Base-by-base conservation (phyloP, 164 flowering plant genomes). In the Chloranthus sessilifolius region DNA sequence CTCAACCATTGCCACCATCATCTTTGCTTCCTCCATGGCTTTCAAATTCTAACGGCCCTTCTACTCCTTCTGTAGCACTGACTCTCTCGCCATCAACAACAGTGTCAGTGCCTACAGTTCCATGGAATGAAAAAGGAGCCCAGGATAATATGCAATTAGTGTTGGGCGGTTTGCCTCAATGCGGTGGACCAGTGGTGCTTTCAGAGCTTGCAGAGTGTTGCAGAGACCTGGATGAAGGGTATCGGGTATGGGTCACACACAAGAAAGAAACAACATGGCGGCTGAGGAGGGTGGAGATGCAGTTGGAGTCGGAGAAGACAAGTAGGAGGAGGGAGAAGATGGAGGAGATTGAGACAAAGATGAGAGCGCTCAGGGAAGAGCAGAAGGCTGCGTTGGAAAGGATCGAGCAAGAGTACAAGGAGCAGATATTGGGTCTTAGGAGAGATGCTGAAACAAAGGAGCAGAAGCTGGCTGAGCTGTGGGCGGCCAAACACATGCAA, bases 221-320 rank as follows among this genome's bases (percentile, higher is more conserved):
- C 67, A 71, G 68, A 43, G 96, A 92, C 43, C 43, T 88, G 53
- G 96, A 92, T 30, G 96, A 92, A 60, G 90, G 83, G 44, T 91
- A 86, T 39, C 73, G 80, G 2, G 80, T 83, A 29, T 79, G 79
- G 91, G 72, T 73, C 2, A 80, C 84, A 1, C 95, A 92, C 44
- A 83, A 82, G 74, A 92, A 88, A 64, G 99, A 92, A 71, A 85
- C 96, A 16, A 61, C 85, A 0, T 92, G 99, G 99, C 76, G 96
- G 51, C 50, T 92, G 43, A 81, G 70, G 34, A 70, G 96, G 69
- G 78, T 88, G 17, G 96, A 92, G 60, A 63, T 82, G 63, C 96
- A 92, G 46, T 61, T 92, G 43, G 96, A 92, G 47, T 83, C 99
- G 0, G 99, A 88, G 74, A 92, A 92, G 60, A 78, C 80, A 0